These are phyloP conservation scores for Globisporangium megalacanthum DNA, from an alignment of 352 stramenopile genomes.

Conservation along the genomic window DNA sequence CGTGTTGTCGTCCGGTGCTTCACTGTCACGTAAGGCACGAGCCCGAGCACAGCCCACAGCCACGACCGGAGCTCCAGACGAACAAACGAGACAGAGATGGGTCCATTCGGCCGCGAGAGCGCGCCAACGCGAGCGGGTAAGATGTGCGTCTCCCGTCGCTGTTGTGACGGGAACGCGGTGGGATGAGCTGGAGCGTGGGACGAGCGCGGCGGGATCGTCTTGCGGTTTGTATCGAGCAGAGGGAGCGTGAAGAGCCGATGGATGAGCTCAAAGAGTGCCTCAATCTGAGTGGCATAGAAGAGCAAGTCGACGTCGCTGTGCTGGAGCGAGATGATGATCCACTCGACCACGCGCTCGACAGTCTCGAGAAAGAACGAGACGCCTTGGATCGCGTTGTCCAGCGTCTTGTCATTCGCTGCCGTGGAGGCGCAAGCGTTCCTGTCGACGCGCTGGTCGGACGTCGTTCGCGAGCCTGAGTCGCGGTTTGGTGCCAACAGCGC, in stretches of 20 bases:
- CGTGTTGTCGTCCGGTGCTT: not conserved
- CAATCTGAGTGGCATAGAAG: slow-evolving; percentile 21
- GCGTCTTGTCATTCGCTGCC: not conserved
- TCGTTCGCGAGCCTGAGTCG: not conserved
- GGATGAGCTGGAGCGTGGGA: too few species aligned
- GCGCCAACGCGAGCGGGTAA: not conserved
- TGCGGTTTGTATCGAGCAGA: not conserved
- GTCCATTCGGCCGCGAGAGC: not conserved
- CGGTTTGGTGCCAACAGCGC: slow-evolving; percentile 1
- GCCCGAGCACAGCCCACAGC: slow-evolving; percentile 21
- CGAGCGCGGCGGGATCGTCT: not conserved
- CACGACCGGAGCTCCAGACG: slow-evolving; percentile 18
- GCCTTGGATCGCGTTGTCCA: not conserved
- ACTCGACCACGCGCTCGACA: slow-evolving; percentile 15
- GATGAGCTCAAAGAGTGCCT: slow-evolving; percentile 10
- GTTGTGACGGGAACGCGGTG: too few species aligned
- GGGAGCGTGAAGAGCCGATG: slow-evolving; percentile 11
- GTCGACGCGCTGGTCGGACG: not conserved
- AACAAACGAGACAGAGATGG: slow-evolving; percentile 1
- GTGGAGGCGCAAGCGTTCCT: not conserved
- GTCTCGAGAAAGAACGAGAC: slow-evolving; percentile 6
- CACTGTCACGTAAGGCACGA: slow-evolving; percentile 18
- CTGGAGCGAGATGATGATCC: slow-evolving; percentile 22
- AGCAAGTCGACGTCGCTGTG: slow-evolving; percentile 25
- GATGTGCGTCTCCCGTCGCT: not conserved